Conservation (phyloP, 805 yeast species). For the Scheffersomyces ergatensis region DNA sequence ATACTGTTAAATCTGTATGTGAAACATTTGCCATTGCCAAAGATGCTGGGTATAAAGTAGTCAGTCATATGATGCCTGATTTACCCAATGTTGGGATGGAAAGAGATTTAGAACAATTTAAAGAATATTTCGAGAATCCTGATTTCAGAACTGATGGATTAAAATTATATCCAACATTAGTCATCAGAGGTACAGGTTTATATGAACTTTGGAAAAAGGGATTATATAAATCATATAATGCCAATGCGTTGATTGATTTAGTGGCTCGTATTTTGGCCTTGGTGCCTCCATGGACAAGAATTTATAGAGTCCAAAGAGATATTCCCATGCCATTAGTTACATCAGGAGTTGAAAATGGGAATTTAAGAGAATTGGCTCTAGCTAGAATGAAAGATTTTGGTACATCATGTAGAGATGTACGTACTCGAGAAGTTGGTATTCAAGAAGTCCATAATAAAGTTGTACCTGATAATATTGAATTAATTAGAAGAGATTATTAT, state of each 20-base stretch:
- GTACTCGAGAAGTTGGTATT: conserved; percentile 97
- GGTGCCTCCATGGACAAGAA: conserved; percentile 99
- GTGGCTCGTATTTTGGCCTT: conserved; percentile 94
- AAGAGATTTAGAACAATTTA: conserved; percentile 92
- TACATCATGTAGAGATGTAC: conserved; percentile 90
- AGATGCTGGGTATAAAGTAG: conserved; percentile 97
- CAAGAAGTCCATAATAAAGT: conserved; percentile 98
- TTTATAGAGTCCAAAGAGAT: conserved; percentile 97
- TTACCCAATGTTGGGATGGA: conserved; percentile 98
- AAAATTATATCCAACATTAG: conserved; percentile 92
- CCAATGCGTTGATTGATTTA: conserved; percentile 88
- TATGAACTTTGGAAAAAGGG: conserved; percentile 98
- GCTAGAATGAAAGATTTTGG: conserved; percentile 99
- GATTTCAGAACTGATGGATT: conserved; percentile 96
- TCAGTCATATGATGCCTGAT: conserved; percentile 99
- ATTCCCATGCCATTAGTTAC: conserved; percentile 98
- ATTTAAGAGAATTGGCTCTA: conserved; percentile 88
- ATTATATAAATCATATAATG: conserved; percentile 88
- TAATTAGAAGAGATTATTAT: conserved; percentile 90
- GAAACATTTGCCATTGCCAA: conserved; percentile 95
- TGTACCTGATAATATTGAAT: conserved; percentile 94
- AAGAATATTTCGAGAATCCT: conserved; percentile 95
- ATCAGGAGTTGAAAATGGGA: conserved; percentile 97
- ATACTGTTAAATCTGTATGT: conserved; percentile 93
- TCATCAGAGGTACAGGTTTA: conserved; percentile 94